Percentiles rank a stretch among this genome's conserved stretches.
Conservation (phyloP, 2,329 filamentous ascomycete species). For the Beauveria asiatica region DNA sequence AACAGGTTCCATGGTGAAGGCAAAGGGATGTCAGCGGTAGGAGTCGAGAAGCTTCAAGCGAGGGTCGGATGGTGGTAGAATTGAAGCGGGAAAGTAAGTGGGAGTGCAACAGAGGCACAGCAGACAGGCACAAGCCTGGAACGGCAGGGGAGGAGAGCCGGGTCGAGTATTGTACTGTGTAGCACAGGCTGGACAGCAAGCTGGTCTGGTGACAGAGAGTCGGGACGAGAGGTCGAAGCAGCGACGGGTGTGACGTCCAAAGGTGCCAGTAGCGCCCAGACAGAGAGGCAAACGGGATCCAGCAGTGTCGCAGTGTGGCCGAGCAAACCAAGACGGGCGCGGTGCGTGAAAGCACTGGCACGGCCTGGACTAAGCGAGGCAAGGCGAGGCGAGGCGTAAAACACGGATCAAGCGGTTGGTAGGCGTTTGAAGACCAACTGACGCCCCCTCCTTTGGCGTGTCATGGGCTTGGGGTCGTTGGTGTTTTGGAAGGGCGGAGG, state of each 20-base stretch:
- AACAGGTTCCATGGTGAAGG: slow-evolving; percentile 51
- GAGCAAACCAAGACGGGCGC: not conserved
- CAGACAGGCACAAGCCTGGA: not conserved
- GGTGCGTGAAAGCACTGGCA: not conserved
- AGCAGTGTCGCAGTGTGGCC: not conserved
- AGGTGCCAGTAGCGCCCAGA: not conserved
- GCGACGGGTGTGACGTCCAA: not conserved
- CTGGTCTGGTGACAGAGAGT: not conserved
- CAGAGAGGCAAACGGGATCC: not conserved
- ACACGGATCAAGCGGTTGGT: slow-evolving; percentile 4
- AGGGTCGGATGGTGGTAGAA: not conserved
- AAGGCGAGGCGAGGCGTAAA: not conserved
- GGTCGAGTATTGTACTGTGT: slow-evolving; percentile 7
- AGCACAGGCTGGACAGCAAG: slow-evolving; percentile 2
- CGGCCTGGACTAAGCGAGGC: not conserved
- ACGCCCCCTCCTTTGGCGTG: slow-evolving; percentile 3
- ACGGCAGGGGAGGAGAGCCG: slow-evolving; percentile 3
- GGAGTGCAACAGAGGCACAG: not conserved
- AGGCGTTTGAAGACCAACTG: not conserved
- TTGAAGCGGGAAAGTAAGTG: not conserved
- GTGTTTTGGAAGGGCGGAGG: slow-evolving; percentile 3
- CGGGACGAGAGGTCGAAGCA: not conserved
- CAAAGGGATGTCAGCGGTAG: not conserved
- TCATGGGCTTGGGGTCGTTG: not conserved
- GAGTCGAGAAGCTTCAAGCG: not conserved